Conservation (phyloP, 2,329 filamentous ascomycete genomes). For the Fusarium succisae region DNA sequence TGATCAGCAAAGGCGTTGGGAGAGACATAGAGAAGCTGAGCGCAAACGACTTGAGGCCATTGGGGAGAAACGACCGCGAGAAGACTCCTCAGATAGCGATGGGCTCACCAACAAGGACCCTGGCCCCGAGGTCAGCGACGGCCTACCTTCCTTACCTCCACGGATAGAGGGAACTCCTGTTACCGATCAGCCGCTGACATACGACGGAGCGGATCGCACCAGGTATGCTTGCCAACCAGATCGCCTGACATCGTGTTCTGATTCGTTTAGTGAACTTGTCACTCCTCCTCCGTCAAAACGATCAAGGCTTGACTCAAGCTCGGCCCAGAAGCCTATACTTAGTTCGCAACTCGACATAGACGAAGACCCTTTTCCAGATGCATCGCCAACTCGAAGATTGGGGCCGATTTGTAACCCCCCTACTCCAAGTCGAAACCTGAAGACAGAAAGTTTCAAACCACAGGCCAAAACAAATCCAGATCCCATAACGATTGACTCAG, state of each 20-base stretch:
- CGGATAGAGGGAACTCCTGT: neutral
- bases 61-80: slow-evolving; percentile 36
- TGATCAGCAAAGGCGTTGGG: slow-evolving; percentile 49
- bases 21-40: slow-evolving; percentile 36
- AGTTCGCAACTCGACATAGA: slow-evolving; percentile 25
- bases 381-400: slow-evolving; percentile 35
- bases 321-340: slow-evolving; percentile 25
- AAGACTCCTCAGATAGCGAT: slow-evolving; percentile 25
- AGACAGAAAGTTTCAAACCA: slow-evolving; percentile 1
- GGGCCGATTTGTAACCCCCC: slow-evolving; percentile 4
- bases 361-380: slow-evolving; percentile 23
- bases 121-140: neutral
- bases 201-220: slow-evolving; percentile 17
- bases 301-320: slow-evolving; percentile 41
- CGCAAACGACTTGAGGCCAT: slow-evolving; percentile 21
- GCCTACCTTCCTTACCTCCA: neutral
- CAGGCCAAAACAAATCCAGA: neutral
- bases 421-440: slow-evolving; percentile 15
- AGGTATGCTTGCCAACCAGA: slow-evolving; percentile 32
- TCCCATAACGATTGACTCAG: slow-evolving; percentile 43
- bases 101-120: neutral
- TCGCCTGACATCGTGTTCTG: slow-evolving; percentile 6
- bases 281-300: slow-evolving; percentile 54
- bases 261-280: slow-evolving; percentile 44
- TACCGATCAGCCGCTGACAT: slow-evolving; percentile 19